phyloP scores from a whole-genome alignment of 306 rosid species.

The Hippophae tibetana region DNA sequence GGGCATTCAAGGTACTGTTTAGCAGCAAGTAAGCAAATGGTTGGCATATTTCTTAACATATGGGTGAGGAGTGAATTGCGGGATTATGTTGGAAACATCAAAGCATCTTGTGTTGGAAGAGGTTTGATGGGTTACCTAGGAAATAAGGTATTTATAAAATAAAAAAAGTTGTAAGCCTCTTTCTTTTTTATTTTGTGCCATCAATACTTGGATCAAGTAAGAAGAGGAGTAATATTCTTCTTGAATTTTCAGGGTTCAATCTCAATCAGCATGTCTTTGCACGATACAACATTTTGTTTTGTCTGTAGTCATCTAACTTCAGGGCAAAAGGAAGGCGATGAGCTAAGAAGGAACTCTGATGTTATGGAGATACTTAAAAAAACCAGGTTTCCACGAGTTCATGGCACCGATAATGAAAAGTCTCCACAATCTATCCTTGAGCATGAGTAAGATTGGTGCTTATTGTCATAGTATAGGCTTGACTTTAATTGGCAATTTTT shows the following conservation, averaged over 20 bases:
- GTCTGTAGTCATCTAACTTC: conserved; percentile 90
- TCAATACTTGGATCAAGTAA: neutral
- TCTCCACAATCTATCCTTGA: conserved; percentile 92
- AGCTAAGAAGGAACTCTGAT: conserved; percentile 88
- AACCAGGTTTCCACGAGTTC: conserved; percentile 89
- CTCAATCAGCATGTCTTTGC: conserved; percentile 90
- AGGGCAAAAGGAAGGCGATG: conserved; percentile 96
- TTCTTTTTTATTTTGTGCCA: neutral
- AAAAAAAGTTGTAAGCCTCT: neutral
- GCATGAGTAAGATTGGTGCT: conserved; percentile 72
- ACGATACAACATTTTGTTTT: conserved; percentile 92
- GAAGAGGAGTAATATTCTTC: conserved; percentile 14
- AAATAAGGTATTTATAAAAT: conserved; percentile 58
- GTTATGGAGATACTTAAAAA: conserved; percentile 91
- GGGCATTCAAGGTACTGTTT: conserved; percentile 85
- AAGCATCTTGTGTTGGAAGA: conserved; percentile 91
- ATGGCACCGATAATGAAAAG: conserved; percentile 53
- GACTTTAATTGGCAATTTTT: neutral
- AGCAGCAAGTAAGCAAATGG: conserved; percentile 99
- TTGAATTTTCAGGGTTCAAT: conserved; percentile 80
- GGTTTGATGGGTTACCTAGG: conserved; percentile 99
- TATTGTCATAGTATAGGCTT: neutral
- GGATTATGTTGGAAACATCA: conserved; percentile 85
- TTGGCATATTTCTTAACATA: conserved; percentile 87
- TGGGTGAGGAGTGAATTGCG: conserved; percentile 91